Evolutionary conservation across 2,329 filamentous ascomycete species (phyloP), one percentile per base, ranked within the genome.

Genomic region (Aureobasidium sp.): DNA sequence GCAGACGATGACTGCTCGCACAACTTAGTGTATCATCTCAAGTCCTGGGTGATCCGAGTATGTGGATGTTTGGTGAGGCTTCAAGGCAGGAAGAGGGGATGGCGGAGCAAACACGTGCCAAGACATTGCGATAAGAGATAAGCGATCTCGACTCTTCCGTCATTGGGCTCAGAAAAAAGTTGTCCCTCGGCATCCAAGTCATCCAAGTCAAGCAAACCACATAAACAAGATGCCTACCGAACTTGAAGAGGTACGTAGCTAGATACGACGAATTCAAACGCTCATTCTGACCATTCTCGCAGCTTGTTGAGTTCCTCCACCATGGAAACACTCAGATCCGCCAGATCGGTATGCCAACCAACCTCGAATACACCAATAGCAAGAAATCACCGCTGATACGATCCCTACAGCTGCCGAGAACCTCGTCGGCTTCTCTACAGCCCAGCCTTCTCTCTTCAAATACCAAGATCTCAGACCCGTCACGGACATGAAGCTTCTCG

Each of bases 261-360:
- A 6, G 9, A 36, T 2, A 62, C 10, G n/a, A 15, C 15, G 11
- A 29, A 41, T 32, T 47, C 47, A 7, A 9, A 5, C 32, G 25
- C n/a, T 2, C 21, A 21, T 6, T 48, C 44, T 55, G 59, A 64
- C 66, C 39, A 42, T 27, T 1, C 10, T 6, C 34, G 52, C 68
- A 96, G 90, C 85, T 96, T 59, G 91, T 97, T 64, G 91, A 91
- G 73, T 97, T 97, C 76, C 89, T 97, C 63, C 88, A 90, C 75
- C 88, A 96, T 77, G 90, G 90, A 63, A 96, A 95, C 73, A 90
- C 91, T 44, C 89, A 96, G 73, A 91, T 97, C 66, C 86, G 94
- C 68, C 86, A 90, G 73, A 82, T 93, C 67, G 86, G 86, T 89
- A 77, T 68, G 75, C 57, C 21, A 15, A 4, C 32, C n/a, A 34